phyloP scores from a whole-genome alignment of 805 yeast genomes.

The Myxozyma sirexii region DNA sequence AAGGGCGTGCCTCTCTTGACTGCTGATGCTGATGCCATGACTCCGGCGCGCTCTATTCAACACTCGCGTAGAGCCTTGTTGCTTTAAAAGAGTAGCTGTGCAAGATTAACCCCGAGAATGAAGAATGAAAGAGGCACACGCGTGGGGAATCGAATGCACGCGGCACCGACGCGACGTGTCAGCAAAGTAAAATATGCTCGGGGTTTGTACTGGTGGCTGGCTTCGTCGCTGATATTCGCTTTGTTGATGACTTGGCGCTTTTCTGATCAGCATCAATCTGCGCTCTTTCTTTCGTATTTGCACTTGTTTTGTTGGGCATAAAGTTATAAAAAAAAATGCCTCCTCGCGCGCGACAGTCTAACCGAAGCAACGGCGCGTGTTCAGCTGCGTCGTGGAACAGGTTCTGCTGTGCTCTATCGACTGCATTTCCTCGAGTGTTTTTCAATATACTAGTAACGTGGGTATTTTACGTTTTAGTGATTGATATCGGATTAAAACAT shows the following conservation, averaged over 20 bases:
- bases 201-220: neutral
- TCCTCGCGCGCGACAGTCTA: neutral
- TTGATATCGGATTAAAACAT: constrained; percentile 32
- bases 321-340: neutral
- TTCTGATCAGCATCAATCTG: neutral
- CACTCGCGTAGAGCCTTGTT: too few relatives aligned
- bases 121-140: neutral
- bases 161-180: constrained; percentile 9
- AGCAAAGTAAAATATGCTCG: neutral
- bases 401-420: constrained; percentile 23
- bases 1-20: constrained; percentile 26
- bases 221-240: neutral
- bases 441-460: constrained; percentile 40
- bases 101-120: too few relatives aligned
- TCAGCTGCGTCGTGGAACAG: constrained; percentile 16
- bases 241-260: neutral
- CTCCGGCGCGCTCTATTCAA: too few relatives aligned
- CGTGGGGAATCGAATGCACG: constrained; percentile 4
- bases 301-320: neutral
- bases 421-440: constrained; percentile 41
- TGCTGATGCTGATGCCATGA: neutral
- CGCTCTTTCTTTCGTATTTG: neutral
- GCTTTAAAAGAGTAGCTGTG: too few relatives aligned
- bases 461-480: constrained; percentile 39
- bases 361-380: neutral